These are phyloP conservation scores for Diplotaxis tenuifolia DNA, from an alignment of 345 rosid genomes.

Conservation along the genomic window DNA sequence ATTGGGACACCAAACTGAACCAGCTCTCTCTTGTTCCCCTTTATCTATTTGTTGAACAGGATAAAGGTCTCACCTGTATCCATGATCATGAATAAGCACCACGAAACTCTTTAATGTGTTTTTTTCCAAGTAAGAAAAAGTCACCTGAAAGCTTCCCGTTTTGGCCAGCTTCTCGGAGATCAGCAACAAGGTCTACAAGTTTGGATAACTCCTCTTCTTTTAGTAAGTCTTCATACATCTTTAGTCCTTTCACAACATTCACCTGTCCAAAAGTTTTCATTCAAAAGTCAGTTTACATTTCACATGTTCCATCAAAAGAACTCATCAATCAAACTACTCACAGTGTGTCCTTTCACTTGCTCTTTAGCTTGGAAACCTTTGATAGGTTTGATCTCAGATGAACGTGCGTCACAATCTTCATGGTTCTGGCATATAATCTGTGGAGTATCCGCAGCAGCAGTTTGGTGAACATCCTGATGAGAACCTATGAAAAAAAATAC, in stretches of 20 bases:
- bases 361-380: conserved; percentile 93
- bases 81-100: conserved; percentile 22
- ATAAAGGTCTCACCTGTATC: conserved; percentile 74
- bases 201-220: conserved; percentile 69
- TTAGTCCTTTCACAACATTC: conserved; percentile 93
- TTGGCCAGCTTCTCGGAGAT: conserved; percentile 72
- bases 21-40: conserved; percentile 86
- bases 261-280: conserved; percentile 49
- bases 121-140: not conserved
- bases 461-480: conserved; percentile 57
- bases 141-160: conserved; percentile 85
- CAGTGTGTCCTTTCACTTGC: conserved; percentile 85
- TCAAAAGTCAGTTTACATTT: not conserved
- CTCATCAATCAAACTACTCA: conserved; percentile 44
- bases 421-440: conserved; percentile 61
- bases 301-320: conserved; percentile 3
- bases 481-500: conserved; percentile 48
- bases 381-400: conserved; percentile 62
- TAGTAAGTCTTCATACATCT: conserved; percentile 72
- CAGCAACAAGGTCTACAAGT: conserved; percentile 59
- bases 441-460: conserved; percentile 34
- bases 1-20: conserved; percentile 86
- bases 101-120: not conserved
- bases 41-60: conserved; percentile 79
- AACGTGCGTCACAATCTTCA: conserved; percentile 59